Conservation (phyloP, 106 monocot genomes). For the Vanilla planifolia region DNA sequence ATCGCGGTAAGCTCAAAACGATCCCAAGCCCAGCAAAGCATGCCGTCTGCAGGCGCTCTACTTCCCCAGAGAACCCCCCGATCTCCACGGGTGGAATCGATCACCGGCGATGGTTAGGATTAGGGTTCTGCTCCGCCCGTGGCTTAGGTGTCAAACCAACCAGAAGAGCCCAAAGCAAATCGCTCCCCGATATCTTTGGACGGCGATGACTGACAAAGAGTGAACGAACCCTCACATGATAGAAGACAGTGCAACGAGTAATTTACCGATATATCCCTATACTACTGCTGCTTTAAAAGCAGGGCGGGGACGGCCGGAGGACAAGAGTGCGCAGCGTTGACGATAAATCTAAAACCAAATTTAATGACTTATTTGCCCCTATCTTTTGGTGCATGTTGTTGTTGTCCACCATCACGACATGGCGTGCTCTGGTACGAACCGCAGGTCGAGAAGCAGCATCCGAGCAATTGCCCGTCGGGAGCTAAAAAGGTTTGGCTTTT, state of each 20-base stretch:
- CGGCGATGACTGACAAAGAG: not conserved
- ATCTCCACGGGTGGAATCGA: not conserved
- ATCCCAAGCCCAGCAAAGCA: not conserved
- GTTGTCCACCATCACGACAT: too few species aligned
- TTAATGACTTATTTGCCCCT: too few species aligned
- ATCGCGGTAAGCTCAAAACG: not conserved
- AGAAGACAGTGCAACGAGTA: not conserved
- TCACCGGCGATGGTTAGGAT: not conserved
- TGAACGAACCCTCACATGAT: slow-evolving; percentile 8
- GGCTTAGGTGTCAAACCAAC: not conserved
- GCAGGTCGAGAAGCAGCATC: not conserved
- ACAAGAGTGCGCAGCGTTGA: not conserved
- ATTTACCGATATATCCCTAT: slow-evolving; percentile 1
- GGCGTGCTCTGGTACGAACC: not conserved
- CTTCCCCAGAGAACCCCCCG: not conserved
- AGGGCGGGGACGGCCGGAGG: not conserved
- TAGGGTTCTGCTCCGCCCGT: too few species aligned
- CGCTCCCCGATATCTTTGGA: slow-evolving; percentile 7
- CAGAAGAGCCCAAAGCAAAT: slow-evolving; percentile 9
- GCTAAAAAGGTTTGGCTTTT: too few species aligned
- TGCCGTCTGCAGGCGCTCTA: not conserved
- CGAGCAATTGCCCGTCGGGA: not conserved
- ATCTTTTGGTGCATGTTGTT: too few species aligned
- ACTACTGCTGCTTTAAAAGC: not conserved
- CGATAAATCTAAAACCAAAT: too few species aligned